These are phyloP conservation scores for Oryza officinalis DNA, from an alignment of 176 grass and related monocot genomes.

Conservation along the genomic window DNA sequence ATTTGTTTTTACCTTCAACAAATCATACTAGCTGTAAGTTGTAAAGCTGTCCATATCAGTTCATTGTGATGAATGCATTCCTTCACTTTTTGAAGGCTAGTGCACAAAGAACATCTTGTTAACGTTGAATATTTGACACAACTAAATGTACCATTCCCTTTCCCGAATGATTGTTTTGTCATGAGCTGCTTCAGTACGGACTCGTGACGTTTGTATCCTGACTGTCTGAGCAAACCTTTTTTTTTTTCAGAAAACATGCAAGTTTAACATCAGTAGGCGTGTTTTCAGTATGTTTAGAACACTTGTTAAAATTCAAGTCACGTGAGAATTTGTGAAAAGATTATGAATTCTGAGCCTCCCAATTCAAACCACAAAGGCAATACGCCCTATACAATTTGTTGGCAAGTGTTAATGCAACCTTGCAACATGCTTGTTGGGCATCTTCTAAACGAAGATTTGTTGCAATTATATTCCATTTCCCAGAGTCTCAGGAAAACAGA, in stretches of 20 bases:
- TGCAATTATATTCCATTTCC: neutral
- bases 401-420: neutral
- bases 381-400: neutral
- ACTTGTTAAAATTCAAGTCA: neutral
- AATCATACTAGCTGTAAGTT: slow-evolving; percentile 34
- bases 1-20: neutral
- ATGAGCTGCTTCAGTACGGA: neutral
- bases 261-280: neutral
- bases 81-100: neutral
- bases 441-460: neutral
- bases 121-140: neutral
- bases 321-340: neutral
- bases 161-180: neutral
- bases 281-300: neutral
- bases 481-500: neutral
- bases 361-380: slow-evolving; percentile 20
- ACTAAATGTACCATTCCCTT: neutral
- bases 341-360: neutral
- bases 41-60: slow-evolving; percentile 40
- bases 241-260: neutral
- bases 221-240: neutral
- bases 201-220: neutral
- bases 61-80: slow-evolving; percentile 4
- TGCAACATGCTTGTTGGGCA: neutral
- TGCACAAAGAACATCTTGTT: neutral